Evolutionary conservation across 495 filamentous ascomycete species (phyloP).

Genomic region (Penicillium verhagenii): DNA sequence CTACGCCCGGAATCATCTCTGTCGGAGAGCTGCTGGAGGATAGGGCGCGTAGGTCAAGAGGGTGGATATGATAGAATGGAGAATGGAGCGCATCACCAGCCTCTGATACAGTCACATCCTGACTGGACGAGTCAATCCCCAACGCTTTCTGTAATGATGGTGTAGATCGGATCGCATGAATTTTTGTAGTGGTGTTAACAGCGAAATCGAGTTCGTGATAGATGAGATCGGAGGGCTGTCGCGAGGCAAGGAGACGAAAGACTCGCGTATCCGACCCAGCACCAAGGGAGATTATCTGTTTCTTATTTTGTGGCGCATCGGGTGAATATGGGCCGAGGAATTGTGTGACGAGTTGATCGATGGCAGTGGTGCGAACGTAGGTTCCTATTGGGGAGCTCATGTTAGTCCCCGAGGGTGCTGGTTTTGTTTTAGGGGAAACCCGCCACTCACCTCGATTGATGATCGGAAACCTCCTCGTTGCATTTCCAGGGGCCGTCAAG

Average conservation of each 20-base stretch:
- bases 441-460: slow-evolving; percentile 82
- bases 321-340: slow-evolving; percentile 56
- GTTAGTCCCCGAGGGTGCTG: neutral
- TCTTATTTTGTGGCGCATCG: slow-evolving; percentile 31
- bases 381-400: slow-evolving; percentile 57
- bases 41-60: slow-evolving; percentile 75
- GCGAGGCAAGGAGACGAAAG: slow-evolving; percentile 61
- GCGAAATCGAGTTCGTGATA: slow-evolving; percentile 97
- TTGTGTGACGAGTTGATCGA: slow-evolving; percentile 71
- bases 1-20: slow-evolving; percentile 34
- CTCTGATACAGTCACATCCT: slow-evolving; percentile 35
- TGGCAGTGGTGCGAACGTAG: slow-evolving; percentile 86
- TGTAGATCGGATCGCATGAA: slow-evolving; percentile 47
- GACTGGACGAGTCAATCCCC: slow-evolving; percentile 20
- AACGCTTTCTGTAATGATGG: slow-evolving; percentile 35
- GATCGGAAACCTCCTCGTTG: slow-evolving; percentile 69
- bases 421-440: neutral
- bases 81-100: slow-evolving; percentile 44
- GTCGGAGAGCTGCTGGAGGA: slow-evolving; percentile 18
- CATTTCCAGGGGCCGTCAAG: slow-evolving; percentile 54
- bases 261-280: slow-evolving; percentile 90
- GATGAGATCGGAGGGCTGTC: slow-evolving; percentile 41
- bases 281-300: slow-evolving; percentile 91
- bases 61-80: slow-evolving; percentile 67
- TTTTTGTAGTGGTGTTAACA: slow-evolving; percentile 65